A percentile compares a stretch with the other conserved stretches of the same genome.
Evolutionary conservation across 2,329 filamentous ascomycete species (phyloP).

Genomic region (Hymenoscyphus repandus): DNA sequence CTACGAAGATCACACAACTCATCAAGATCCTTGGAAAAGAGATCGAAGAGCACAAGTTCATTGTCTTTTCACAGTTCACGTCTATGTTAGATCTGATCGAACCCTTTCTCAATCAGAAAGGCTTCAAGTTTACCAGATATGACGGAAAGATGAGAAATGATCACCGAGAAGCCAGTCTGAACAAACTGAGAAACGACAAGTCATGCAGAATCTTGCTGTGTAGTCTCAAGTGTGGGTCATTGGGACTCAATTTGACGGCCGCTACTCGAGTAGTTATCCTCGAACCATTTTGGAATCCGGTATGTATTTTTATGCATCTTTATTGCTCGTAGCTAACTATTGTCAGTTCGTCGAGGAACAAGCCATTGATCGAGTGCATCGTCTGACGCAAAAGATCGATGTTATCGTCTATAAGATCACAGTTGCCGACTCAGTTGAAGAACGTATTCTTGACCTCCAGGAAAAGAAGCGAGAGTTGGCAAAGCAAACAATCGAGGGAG

Average conservation of each 20-base stretch:
- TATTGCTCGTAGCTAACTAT: constrained; percentile 9
- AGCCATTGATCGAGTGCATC: constrained; percentile 95
- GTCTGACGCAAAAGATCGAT: constrained; percentile 93
- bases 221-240: constrained; percentile 85
- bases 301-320: constrained; percentile 12
- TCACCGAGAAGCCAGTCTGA: constrained; percentile 78
- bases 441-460: constrained; percentile 89
- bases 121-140: constrained; percentile 80
- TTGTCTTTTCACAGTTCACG: constrained; percentile 97
- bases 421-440: constrained; percentile 81
- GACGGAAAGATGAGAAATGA: constrained; percentile 96
- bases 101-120: constrained; percentile 73
- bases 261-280: constrained; percentile 90
- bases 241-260: constrained; percentile 91
- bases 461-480: constrained; percentile 89
- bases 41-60: constrained; percentile 82
- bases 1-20: constrained; percentile 87
- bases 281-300: constrained; percentile 96
- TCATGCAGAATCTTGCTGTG: constrained; percentile 81
- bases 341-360: constrained; percentile 93
- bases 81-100: constrained; percentile 97
- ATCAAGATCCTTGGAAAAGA: constrained; percentile 77
- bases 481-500: constrained; percentile 83
- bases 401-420: constrained; percentile 95
- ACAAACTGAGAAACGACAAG: constrained; percentile 68